These are phyloP conservation scores for Penicillium sp. DNA, from an alignment of 2,329 filamentous ascomycete species.

Conservation along the genomic window DNA sequence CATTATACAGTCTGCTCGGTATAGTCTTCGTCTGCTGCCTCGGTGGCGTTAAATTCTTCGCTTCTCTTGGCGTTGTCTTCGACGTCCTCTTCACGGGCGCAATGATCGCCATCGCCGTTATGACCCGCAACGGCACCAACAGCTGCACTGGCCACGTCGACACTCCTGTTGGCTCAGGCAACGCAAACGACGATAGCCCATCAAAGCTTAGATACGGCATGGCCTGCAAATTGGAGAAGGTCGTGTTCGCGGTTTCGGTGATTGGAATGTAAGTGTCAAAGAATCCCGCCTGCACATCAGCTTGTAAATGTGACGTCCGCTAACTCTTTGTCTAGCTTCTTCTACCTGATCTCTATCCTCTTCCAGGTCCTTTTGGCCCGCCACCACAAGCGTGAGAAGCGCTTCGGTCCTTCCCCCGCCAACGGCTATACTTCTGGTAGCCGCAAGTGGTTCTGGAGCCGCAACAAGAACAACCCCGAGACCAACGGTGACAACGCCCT, in stretches of 20 bases:
- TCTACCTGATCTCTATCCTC: slow-evolving; percentile 72
- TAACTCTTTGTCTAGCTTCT: slow-evolving; percentile 50
- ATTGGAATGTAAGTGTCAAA: slow-evolving; percentile 63
- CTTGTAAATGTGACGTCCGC: background rate
- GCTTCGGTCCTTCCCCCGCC: slow-evolving; percentile 63
- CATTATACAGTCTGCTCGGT: slow-evolving; percentile 72
- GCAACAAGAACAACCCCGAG: slow-evolving; percentile 47
- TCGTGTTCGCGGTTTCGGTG: slow-evolving; percentile 74
- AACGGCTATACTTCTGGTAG: slow-evolving; percentile 68
- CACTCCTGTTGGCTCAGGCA: slow-evolving; percentile 68
- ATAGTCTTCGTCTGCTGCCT: slow-evolving; percentile 75
- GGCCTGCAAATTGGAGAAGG: slow-evolving; percentile 75
- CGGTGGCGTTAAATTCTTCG: slow-evolving; percentile 71
- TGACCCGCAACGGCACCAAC: slow-evolving; percentile 67
- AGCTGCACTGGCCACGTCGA: slow-evolving; percentile 64
- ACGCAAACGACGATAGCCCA: slow-evolving; percentile 50
- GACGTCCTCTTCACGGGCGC: slow-evolving; percentile 73
- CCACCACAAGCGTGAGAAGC: slow-evolving; percentile 72
- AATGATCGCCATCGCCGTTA: slow-evolving; percentile 78
- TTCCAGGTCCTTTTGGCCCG: slow-evolving; percentile 68
- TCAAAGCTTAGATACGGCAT: slow-evolving; percentile 53
- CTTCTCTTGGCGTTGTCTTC: slow-evolving; percentile 69
- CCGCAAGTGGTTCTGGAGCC: slow-evolving; percentile 41
- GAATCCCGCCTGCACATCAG: background rate
- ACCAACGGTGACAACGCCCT: slow-evolving; percentile 34